A percentile compares a stretch with the other conserved stretches of the same genome.
These are phyloP conservation scores for Acacia crassicarpa DNA, from an alignment of 306 rosid genomes.

Conservation along the genomic window DNA sequence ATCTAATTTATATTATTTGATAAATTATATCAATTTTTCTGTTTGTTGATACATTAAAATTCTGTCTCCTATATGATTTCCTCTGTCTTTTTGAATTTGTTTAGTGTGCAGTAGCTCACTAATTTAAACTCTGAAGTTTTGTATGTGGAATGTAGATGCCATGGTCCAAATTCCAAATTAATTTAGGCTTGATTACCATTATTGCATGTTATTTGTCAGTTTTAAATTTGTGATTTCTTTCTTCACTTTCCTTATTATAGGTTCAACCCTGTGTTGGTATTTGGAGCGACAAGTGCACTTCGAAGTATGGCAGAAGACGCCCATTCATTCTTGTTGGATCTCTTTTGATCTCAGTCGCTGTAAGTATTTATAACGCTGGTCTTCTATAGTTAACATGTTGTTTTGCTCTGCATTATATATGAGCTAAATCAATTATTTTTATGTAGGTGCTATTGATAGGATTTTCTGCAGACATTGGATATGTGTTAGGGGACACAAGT, in stretches of 20 bases:
- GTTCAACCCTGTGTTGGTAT: conserved; percentile 90
- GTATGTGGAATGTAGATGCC: background rate
- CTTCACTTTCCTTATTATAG: conserved; percentile 31
- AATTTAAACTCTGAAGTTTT: background rate
- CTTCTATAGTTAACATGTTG: conserved; percentile 15
- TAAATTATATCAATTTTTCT: background rate
- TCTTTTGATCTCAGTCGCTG: conserved; percentile 77
- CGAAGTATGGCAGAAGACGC: conserved; percentile 90
- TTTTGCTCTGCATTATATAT: conserved; percentile 11
- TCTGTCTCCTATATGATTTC: background rate
- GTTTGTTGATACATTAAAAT: conserved; percentile 10
- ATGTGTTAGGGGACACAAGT: conserved; percentile 76
- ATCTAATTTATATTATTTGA: background rate
- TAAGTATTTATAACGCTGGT: conserved; percentile 44
- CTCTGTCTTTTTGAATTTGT: background rate
- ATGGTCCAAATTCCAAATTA: background rate
- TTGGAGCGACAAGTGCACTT: conserved; percentile 97
- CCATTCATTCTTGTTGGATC: conserved; percentile 97
- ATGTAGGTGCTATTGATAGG: conserved; percentile 88
- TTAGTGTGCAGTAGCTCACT: background rate
- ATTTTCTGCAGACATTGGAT: conserved; percentile 97
- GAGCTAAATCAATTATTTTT: conserved; percentile 52
- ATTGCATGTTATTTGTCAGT: background rate
- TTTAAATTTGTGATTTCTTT: background rate
- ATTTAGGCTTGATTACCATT: background rate